Evolutionary conservation across 2,329 filamentous ascomycete genomes (phyloP).

Genomic region (Thielaviopsis cerberus): DNA sequence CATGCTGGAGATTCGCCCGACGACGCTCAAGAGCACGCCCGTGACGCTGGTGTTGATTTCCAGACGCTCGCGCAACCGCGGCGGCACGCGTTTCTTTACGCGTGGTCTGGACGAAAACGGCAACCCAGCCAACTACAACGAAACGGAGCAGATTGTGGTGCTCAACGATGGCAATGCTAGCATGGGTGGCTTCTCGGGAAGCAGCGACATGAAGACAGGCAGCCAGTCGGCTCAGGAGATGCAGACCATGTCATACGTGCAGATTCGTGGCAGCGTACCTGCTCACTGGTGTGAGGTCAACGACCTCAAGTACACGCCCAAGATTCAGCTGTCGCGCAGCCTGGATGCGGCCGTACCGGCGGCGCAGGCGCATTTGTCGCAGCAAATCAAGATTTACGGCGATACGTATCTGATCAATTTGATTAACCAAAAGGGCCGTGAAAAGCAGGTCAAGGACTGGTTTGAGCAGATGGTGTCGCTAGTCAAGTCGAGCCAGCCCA

Average conservation of each 20-base stretch:
- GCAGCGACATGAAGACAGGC: conserved; percentile 56
- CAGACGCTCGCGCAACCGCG: conserved; percentile 69
- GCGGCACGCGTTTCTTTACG: conserved; percentile 86
- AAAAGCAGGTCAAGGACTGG: conserved; percentile 73
- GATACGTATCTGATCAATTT: conserved; percentile 96
- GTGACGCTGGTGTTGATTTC: conserved; percentile 79
- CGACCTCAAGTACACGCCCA: conserved; percentile 76
- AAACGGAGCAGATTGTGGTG: conserved; percentile 84
- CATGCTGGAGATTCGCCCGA: conserved; percentile 80
- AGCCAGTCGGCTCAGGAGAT: conserved; percentile 50
- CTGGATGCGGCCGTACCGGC: conserved; percentile 64
- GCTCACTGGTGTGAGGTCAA: conserved; percentile 96
- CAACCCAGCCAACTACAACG: conserved; percentile 96
- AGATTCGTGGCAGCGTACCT: conserved; percentile 89
- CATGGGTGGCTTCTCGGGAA: conserved; percentile 63
- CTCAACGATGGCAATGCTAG: conserved; percentile 65
- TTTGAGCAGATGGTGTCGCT: conserved; percentile 79
- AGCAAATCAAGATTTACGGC: conserved; percentile 84
- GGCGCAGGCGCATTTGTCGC: conserved; percentile 71
- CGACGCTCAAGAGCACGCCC: conserved; percentile 65
- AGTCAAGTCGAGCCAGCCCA: conserved; percentile 53
- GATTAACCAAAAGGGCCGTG: conserved; percentile 88
- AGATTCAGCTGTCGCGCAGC: conserved; percentile 59
- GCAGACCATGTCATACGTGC: conserved; percentile 84
- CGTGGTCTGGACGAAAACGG: conserved; percentile 84